phyloP scores from a whole-genome alignment of 306 rosid genomes.

The Abrus precatorius region DNA sequence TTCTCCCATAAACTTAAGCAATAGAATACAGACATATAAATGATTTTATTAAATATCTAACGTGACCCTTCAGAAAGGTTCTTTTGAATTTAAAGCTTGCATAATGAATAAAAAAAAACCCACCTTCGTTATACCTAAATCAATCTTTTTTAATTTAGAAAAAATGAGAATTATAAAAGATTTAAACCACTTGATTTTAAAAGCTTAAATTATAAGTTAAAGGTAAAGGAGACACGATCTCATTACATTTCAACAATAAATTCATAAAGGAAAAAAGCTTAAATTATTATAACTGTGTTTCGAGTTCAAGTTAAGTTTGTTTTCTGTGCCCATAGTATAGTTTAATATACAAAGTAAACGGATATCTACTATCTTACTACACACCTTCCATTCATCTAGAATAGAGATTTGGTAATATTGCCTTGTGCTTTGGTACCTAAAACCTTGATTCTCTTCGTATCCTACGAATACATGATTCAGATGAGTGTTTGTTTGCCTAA shows the following conservation, averaged over 20 bases:
- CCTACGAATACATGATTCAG: neutral
- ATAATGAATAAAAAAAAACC: no score
- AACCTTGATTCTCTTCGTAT: neutral
- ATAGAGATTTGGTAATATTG: slow-evolving; percentile 9
- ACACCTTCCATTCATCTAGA: slow-evolving; percentile 11
- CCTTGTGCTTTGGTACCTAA: slow-evolving; percentile 40
- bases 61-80: no score
- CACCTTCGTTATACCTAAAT: no score
- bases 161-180: neutral
- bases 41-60: no score
- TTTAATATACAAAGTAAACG: neutral
- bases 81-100: no score
- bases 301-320: neutral
- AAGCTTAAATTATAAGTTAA: neutral
- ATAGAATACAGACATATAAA: no score
- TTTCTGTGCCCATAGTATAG: neutral
- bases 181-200: neutral
- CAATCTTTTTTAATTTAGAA: no score
- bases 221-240: neutral
- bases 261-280: no score
- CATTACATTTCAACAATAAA: no score
- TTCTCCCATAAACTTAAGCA: no score
- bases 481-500: slow-evolving; percentile 32
- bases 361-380: neutral
- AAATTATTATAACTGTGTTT: no score